phyloP scores from a whole-genome alignment of 768 basidiomycete species.

The Boletellus sp. region DNA sequence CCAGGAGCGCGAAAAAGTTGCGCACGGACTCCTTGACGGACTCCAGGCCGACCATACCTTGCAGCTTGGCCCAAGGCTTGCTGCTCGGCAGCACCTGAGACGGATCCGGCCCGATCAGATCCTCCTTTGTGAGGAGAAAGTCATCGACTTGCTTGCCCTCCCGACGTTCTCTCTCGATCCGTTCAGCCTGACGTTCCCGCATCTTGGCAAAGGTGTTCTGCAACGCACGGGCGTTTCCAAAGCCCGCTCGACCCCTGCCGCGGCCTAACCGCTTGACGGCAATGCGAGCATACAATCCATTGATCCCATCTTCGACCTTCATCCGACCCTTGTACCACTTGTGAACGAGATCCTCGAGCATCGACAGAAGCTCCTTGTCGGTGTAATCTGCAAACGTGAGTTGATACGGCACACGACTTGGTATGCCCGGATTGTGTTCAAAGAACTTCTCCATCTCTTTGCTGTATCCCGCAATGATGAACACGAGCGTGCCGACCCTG shows the following conservation, averaged over 20 bases:
- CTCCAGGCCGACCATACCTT: conserved; percentile 50
- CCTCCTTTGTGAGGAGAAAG: conserved; percentile 48
- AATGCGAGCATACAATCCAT: conserved; percentile 55
- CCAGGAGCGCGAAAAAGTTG: conserved; percentile 45
- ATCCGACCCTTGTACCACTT: conserved; percentile 48
- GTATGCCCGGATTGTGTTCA: conserved; percentile 68
- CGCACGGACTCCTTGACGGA: conserved; percentile 56
- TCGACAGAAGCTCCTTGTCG: conserved; percentile 51
- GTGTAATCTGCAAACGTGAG: conserved; percentile 62
- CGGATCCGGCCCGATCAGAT: conserved; percentile 66
- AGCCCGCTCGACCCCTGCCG: conserved; percentile 56
- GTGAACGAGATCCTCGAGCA: conserved; percentile 47
- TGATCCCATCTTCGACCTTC: conserved; percentile 53
- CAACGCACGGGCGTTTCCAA: conserved; percentile 68
- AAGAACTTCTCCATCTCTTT: conserved; percentile 78
- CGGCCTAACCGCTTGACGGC: conserved; percentile 57
- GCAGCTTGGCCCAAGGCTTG: conserved; percentile 50
- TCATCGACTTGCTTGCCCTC: conserved; percentile 45
- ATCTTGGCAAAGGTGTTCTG: conserved; percentile 49
- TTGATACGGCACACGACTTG: conserved; percentile 61
- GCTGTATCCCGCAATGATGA: conserved; percentile 69
- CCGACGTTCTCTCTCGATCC: conserved; percentile 42
- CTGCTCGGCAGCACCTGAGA: conserved; percentile 44
- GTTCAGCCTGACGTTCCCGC: conserved; percentile 49
- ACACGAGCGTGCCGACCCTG: conserved; percentile 58